Percentiles rank a stretch among this genome's conserved stretches.
Evolutionary conservation across 495 filamentous ascomycete genomes (phyloP).

Genomic region (Mytilinidion resinicola): DNA sequence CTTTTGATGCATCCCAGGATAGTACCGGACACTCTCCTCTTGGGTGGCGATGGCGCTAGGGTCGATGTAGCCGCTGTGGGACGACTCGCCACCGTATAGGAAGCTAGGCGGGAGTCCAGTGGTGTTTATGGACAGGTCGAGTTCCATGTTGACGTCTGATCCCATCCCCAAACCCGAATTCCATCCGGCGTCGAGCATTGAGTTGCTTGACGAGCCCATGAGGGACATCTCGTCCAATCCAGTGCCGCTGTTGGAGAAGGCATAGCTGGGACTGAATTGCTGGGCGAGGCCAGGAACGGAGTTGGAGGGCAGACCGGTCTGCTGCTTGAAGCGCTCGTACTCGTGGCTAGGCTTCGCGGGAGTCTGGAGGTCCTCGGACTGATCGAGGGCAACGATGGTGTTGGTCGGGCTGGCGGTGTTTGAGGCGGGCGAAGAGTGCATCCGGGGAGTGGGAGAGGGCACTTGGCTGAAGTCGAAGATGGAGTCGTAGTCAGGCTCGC

Average conservation of each 20-base stretch:
- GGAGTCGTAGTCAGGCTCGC: slow-evolving; percentile 34
- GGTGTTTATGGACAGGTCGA: slow-evolving; percentile 47
- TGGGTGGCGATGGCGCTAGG: slow-evolving; percentile 62
- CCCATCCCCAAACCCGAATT: slow-evolving; percentile 47
- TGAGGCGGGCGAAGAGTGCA: slow-evolving; percentile 14
- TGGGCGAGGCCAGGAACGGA: slow-evolving; percentile 65
- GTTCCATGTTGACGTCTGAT: slow-evolving; percentile 52
- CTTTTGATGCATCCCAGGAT: slow-evolving; percentile 87
- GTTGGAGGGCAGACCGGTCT: slow-evolving; percentile 78
- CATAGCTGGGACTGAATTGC: slow-evolving; percentile 47
- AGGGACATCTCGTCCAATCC: slow-evolving; percentile 41
- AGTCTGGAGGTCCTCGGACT: slow-evolving; percentile 44
- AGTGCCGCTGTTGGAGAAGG: slow-evolving; percentile 45
- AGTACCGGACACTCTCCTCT: slow-evolving; percentile 59
- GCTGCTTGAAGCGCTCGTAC: slow-evolving; percentile 86
- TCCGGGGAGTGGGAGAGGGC: slow-evolving; percentile 22
- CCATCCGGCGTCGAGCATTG: slow-evolving; percentile 24
- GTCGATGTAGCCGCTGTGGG: slow-evolving; percentile 52
- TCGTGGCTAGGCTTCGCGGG: slow-evolving; percentile 81
- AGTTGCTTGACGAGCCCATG: slow-evolving; percentile 24
- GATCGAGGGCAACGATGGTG: slow-evolving; percentile 23
- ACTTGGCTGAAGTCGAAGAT: slow-evolving; percentile 36
- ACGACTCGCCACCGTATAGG: slow-evolving; percentile 21
- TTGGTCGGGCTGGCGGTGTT: slow-evolving; percentile 25
- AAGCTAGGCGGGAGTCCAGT: slow-evolving; percentile 43